Evolutionary conservation across 768 basidiomycete genomes (phyloP).

Genomic region (Trichaptum fuscoviolaceum): DNA sequence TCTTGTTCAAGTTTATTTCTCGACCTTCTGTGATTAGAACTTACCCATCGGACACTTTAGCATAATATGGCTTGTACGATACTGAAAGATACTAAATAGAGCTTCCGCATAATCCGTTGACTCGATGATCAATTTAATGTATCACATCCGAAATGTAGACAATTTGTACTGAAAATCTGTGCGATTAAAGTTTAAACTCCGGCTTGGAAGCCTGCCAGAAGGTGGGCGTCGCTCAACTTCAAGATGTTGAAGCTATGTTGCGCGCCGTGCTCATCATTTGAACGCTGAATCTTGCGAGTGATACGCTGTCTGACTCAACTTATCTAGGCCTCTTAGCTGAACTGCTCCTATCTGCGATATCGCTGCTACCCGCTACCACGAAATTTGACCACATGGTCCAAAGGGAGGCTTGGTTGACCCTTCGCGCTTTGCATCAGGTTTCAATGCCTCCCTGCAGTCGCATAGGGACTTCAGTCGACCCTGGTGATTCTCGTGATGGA

Average conservation of each 20-base stretch:
- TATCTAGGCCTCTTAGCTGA: no score
- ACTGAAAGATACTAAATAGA: background rate
- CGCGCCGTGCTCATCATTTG: no score
- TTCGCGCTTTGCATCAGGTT: background rate
- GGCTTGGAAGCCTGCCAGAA: no score
- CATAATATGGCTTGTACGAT: background rate
- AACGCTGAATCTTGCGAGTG: no score
- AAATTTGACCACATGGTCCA: no score
- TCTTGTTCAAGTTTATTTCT: background rate
- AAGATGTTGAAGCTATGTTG: no score
- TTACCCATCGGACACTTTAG: background rate
- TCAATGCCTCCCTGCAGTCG: background rate
- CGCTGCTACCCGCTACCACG: no score
- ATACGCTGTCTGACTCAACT: no score
- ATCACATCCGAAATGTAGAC: background rate
- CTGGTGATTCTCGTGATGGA: background rate
- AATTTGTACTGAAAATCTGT: no score
- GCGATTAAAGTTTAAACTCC: no score
- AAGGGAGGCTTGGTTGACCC: background rate
- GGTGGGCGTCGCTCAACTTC: no score
- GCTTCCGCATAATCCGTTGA: background rate
- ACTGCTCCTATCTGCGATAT: no score
- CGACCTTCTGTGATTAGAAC: background rate
- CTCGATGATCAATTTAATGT: background rate
- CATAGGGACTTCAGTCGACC: background rate